Base-by-base conservation (phyloP, 2,329 filamentous ascomycete genomes). In the Ophiocordyceps sinensis region DNA sequence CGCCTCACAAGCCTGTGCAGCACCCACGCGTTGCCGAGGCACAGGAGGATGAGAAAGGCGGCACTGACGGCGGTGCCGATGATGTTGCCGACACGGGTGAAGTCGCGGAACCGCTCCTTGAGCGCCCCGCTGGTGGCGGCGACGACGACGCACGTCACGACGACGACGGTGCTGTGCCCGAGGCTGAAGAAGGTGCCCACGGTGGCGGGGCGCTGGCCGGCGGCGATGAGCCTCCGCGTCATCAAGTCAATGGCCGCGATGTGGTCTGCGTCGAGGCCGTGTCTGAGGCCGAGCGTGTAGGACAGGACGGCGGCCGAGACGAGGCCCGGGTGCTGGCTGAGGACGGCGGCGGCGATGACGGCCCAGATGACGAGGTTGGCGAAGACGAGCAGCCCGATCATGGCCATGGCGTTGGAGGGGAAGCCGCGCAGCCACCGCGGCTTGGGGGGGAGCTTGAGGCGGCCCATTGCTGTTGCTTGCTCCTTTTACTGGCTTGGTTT, bases 211-310 rank as follows among this genome's bases (percentile, higher is more conserved):
- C 77, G 76, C 55, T 91, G 85, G 15, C 86, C 87, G 0, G 84
- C 75, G 0, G 88, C 88, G 31, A 96, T 77, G 21, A 96, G 75
- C 7, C 89, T 79, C 3, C 91, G 75, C 1, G 91, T 96, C 80
- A 93, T 94, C 31, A 96, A 73, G 61, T 96, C 89, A 53, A 96
- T 98, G 47, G 88, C 89, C 51, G 63, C 63, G 53, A 73, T 75
- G 58, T 96, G 91, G 61, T 96, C 89, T n/a, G 89, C 91, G 55
- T 96, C 91, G 36, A 96, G 76, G n/a, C 89, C 89, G 67, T 96
- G 89, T 35, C 89, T 82, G 12, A 96, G 73, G 3, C 89, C 89
- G 11, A 96, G 73, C 0, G 85, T 85, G 60, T 93, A 96, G 23
- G 88, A 80, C 1, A 96, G 73, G 2, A 88, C 78, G 1, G 87